Evolutionary conservation across 805 yeast genomes (phyloP), one percentile per base, ranked within the genome.

Genomic region (Candida ponderosae): DNA sequence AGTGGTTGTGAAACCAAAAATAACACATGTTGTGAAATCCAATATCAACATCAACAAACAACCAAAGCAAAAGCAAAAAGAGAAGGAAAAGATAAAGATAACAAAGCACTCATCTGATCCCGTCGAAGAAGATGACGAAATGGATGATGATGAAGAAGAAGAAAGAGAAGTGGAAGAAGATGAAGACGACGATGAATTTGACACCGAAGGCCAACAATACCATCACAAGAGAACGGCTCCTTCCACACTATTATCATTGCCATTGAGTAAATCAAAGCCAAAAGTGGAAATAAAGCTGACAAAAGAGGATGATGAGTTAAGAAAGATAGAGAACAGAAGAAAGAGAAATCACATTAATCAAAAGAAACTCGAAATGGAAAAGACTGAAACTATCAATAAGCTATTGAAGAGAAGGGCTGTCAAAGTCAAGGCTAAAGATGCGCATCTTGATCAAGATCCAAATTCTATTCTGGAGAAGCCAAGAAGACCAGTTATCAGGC

Each of bases 331-430:
- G 55, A 77, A 74, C 50, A 86, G 95, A 0, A 70, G 96, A 46
- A 74, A 85, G 53, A 68, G 97, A 45, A 81, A 81, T 54, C 86
- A 87, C 51, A 73, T 85, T 50, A 81, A 81, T 50, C 84, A 78
- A 47, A 79, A 80, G 57, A 75, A 79, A 44, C 60, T 83, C 32
- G 96, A 86, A 53, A 95, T 82, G 55, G 96, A 88, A 56, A 88
- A 88, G 56, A 72, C 78, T 52, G 96, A 87, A 44, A 86, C 95
- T 0, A 66, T 88, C 42, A 88, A 87, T 56, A 83, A 83, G 56
- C 65, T 88, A 43, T 66, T 88, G 45, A 79, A 82, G 59, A 76
- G 85, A 53, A 71, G 95, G 44, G 95, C 95, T 1, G 74, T 74
- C 38, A 80, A 80, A 51, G 24, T 21, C 7, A 21, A 21, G 24